Conservation (phyloP, 495 filamentous ascomycete species). For the Pyrenopolyporus hunteri region DNA sequence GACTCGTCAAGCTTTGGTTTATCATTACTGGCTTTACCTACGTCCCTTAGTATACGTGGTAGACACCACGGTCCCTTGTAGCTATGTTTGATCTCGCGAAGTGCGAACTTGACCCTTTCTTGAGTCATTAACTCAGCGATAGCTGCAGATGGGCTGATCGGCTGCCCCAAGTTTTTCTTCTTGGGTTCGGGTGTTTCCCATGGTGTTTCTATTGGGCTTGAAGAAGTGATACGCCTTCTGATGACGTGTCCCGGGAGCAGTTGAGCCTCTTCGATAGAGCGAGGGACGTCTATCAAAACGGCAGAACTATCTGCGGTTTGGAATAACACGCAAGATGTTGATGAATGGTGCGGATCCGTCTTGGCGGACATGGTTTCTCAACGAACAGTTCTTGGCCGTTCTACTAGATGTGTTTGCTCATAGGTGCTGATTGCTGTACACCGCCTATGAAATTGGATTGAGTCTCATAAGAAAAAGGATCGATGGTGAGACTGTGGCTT, state of each 20-base stretch:
- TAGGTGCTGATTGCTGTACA: too few relatives aligned
- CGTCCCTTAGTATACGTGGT: slow-evolving; percentile 38
- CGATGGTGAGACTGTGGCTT: not conserved
- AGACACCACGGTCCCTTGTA: slow-evolving; percentile 56
- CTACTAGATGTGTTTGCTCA: too few relatives aligned
- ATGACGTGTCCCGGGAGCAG: slow-evolving; percentile 40
- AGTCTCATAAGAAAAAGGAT: too few relatives aligned
- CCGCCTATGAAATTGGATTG: too few relatives aligned
- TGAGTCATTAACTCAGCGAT: slow-evolving; percentile 54
- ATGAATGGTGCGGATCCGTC: not conserved
- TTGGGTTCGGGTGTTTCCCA: slow-evolving; percentile 56
- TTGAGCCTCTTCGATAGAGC: slow-evolving; percentile 56
- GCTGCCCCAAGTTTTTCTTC: slow-evolving; percentile 13
- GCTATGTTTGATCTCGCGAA: slow-evolving; percentile 42
- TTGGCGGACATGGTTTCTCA: slow-evolving; percentile 11
- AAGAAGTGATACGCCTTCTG: slow-evolving; percentile 45
- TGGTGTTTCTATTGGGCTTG: slow-evolving; percentile 43
- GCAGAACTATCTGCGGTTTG: slow-evolving; percentile 44
- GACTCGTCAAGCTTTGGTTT: slow-evolving; percentile 2
- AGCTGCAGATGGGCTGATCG: slow-evolving; percentile 41
- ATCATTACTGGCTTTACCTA: not conserved
- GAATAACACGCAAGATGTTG: slow-evolving; percentile 49
- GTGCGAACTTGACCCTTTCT: slow-evolving; percentile 48
- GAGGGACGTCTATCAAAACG: slow-evolving; percentile 52
- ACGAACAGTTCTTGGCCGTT: not conserved